Evolutionary conservation across 2,329 filamentous ascomycete species (phyloP), one percentile per base, ranked within the genome.

Genomic region (Fusarium xylarioides): DNA sequence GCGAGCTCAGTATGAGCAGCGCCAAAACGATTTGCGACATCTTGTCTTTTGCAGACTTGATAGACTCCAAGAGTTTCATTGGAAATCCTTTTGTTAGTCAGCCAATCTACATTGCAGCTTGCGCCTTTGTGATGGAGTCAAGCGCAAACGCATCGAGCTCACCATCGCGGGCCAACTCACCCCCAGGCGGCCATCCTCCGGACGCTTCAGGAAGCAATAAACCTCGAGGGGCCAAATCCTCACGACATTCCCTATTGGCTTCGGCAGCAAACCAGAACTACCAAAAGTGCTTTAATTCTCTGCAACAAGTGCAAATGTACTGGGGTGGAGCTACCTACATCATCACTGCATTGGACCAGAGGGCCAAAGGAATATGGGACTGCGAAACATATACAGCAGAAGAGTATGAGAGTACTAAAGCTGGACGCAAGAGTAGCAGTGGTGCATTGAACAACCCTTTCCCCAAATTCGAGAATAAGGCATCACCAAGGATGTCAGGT

Each of bases 1-100:
- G 93, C 63, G 93, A 96, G 79, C 81, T 91, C 10, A 94, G 93
- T 68, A 95, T 95, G 92, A 95, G 93, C 19, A 95, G 93, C 30
- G 95, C 94, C 18, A 97, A 97, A 83, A 97, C 94, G 0, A 96
- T 97, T 68, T 94, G 93, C 38, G 94, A 97, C 76, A 97, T 97
- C 21, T 83, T 97, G 14, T 92, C 93, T 2, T 97, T 97, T 80
- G 93, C 94, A 1, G 93, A 97, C 78, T 84, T 97, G 15, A 93
- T 96, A 57, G 93, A 97, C 79, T 91, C 93, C 0, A 95, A 93
- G 80, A 95, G 94, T 75, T 94, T 95, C 63, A 91, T 95, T 38
- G 93, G 94, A 3, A 97, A 96, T 67, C 94, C 94, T 0, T 97
- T 97, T 74, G 96, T 93, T 0, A 94, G 92, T 53, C 94, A 97